Base-by-base conservation (phyloP, 2,329 filamentous ascomycete species). In the Pyrenophora tritici-repentis region DNA sequence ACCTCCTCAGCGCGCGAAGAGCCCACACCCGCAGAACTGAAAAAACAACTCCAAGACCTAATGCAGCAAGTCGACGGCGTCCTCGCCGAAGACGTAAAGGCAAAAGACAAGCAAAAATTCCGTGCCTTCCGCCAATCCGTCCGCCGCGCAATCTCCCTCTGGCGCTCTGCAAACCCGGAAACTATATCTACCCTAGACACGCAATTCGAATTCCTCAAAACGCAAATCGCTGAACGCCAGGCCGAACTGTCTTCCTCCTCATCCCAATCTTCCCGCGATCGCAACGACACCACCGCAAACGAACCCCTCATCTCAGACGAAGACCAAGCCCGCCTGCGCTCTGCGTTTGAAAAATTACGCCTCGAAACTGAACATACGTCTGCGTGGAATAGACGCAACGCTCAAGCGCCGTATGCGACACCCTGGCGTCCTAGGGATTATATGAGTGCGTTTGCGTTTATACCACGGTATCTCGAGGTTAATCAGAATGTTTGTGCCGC, bases 401-500 rank as follows among this genome's bases (percentile, higher is more conserved):
- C 59, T 4, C 47, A 47, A 84, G 91, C 70, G 76, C 90, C 94
- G 3, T 99, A 99, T 72, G 83, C 83, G 4, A 97, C 92, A 1
- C 94, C 94, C 10, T 99, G 94, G 94, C 78, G 82, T 59, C 94
- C 94, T 10, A 83, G 91, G 48, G 83, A 88, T 44, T 97, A 84
- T 75, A 95, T 99, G 89, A 82, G 84, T 43, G 86, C 92, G 0
- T 99, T 99, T 75, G 91, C 92, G 18, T 97, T 96, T 75, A 91
- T 99, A 62, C 94, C 94, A 9, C 81, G 89, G 46, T 99, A 97
- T 74, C 84, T 99, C 54, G 95, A 99, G 78, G 94, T 99, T 64
- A 97, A 97, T 80, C 94, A 96, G 75, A 95, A 92, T 69, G 89
- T 97, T 66, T 99, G 94, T 76, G 88, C 92, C 1, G 94, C 94